These are phyloP conservation scores for Boletus patriciae DNA, from an alignment of 768 basidiomycete species.

Conservation along the genomic window DNA sequence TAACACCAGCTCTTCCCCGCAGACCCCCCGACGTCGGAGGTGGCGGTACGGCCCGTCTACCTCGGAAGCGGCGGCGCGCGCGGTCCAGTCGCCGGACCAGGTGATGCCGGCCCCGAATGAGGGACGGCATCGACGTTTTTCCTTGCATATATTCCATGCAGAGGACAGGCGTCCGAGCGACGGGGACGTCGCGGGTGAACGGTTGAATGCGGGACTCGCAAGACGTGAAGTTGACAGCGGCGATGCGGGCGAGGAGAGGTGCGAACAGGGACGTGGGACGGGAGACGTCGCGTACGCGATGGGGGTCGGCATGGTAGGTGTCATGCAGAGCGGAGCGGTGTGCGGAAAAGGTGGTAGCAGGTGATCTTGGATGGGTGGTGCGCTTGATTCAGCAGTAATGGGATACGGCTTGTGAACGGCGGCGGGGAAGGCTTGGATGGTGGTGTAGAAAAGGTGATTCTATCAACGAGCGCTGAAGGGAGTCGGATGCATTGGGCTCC, in stretches of 20 bases:
- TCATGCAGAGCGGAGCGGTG: slow-evolving; percentile 23
- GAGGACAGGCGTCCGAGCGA: slow-evolving; percentile 6
- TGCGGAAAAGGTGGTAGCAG: slow-evolving; percentile 19
- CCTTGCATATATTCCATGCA: too few relatives aligned
- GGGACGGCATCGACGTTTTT: slow-evolving; percentile 24
- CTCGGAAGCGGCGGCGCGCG: slow-evolving; percentile 58
- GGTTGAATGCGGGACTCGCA: slow-evolving; percentile 21
- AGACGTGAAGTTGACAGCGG: slow-evolving; percentile 36
- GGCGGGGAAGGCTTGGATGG: slow-evolving; percentile 3
- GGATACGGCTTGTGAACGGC: background rate
- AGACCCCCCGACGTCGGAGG: slow-evolving; percentile 11
- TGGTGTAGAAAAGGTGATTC: slow-evolving; percentile 23
- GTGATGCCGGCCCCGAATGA: slow-evolving; percentile 48
- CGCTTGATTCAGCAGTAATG: slow-evolving; percentile 8
- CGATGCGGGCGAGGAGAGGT: slow-evolving; percentile 23
- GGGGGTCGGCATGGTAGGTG: slow-evolving; percentile 31
- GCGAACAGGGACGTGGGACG: slow-evolving; percentile 36
- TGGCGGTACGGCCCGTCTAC: slow-evolving; percentile 43
- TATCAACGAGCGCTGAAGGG: slow-evolving; percentile 19
- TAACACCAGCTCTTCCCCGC: background rate
- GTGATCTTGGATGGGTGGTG: slow-evolving; percentile 3
- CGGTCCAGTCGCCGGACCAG: slow-evolving; percentile 22
- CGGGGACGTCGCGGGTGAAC: slow-evolving; percentile 18
- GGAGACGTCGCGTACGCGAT: slow-evolving; percentile 21
- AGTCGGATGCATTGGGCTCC: slow-evolving; percentile 11